phyloP scores from a whole-genome alignment of 208 protist species.

The Naegleria fowleri region DNA sequence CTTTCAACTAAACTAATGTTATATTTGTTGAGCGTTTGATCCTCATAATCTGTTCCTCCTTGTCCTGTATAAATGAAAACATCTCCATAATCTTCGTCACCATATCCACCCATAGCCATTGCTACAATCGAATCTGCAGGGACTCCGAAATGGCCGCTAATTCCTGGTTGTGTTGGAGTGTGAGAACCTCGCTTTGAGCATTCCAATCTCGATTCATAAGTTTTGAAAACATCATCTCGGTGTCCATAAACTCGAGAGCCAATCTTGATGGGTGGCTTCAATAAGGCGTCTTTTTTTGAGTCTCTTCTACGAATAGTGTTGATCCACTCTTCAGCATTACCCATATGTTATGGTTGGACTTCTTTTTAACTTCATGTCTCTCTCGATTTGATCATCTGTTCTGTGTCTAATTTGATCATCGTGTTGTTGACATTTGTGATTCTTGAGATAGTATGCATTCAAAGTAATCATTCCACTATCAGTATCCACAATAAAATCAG shows the following conservation, averaged over 20 bases:
- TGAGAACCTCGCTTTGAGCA: not conserved
- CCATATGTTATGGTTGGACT: not conserved
- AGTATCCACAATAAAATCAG: not conserved
- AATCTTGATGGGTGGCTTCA: not conserved
- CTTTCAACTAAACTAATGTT: not conserved
- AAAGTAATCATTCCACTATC: not conserved
- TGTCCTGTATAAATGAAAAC: conserved; percentile 14
- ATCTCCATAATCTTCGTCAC: not conserved
- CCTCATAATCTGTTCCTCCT: not conserved
- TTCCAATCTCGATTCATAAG: not conserved
- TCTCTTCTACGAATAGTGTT: not conserved
- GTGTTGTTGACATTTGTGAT: not conserved
- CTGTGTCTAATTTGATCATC: too few relatives aligned
- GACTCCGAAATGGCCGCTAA: not conserved
- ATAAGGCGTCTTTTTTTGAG: not conserved
- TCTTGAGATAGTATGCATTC: not conserved
- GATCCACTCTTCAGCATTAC: not conserved
- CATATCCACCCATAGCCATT: not conserved
- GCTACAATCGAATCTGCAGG: not conserved
- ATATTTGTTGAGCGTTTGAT: not conserved
- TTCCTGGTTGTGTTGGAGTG: not conserved
- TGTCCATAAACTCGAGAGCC: not conserved
- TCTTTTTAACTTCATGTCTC: not conserved
- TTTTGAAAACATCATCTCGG: not conserved
- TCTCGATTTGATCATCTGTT: not conserved